Evolutionary conservation across 176 grass and related monocot species (phyloP).

Genomic region (Eremochloa ophiuroides): DNA sequence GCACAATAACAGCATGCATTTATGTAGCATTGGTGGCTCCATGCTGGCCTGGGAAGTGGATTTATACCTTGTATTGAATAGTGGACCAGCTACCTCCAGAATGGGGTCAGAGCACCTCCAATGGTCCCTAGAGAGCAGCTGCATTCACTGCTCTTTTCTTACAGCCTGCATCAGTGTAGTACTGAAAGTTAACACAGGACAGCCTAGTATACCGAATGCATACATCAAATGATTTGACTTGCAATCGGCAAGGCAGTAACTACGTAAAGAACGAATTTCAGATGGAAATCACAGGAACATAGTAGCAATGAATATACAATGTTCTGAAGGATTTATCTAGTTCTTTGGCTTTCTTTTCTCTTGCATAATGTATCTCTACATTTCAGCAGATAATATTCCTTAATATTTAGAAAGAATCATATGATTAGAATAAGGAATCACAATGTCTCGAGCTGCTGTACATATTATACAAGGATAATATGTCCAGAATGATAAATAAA

Average conservation of each 20-base stretch:
- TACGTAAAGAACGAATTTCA: slow-evolving; percentile 10
- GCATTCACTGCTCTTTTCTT: slow-evolving; percentile 51
- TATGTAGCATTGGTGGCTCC: slow-evolving; percentile 51
- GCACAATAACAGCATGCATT: slow-evolving; percentile 45
- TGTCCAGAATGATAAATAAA: not conserved
- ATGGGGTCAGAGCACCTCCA: slow-evolving; percentile 40
- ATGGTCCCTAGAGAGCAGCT: slow-evolving; percentile 43
- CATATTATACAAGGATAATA: not conserved
- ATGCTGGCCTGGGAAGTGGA: slow-evolving; percentile 45
- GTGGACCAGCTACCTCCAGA: slow-evolving; percentile 41
- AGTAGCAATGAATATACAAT: not conserved
- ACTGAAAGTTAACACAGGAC: slow-evolving; percentile 35
- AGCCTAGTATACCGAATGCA: slow-evolving; percentile 39
- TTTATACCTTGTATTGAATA: slow-evolving; percentile 66
- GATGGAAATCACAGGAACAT: slow-evolving; percentile 6
- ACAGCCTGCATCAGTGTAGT: slow-evolving; percentile 42
- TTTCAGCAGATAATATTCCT: not conserved
- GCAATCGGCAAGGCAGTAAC: not conserved
- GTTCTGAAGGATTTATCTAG: not conserved
- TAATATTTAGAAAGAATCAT: not conserved
- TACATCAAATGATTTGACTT: slow-evolving; percentile 20
- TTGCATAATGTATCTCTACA: not conserved
- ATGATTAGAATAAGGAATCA: slow-evolving; percentile 3
- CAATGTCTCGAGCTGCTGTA: not conserved
- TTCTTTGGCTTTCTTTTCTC: slow-evolving; percentile 1